Base-by-base conservation (phyloP, 1,284 basidiomycete species). In the Xanthoconium separans region DNA sequence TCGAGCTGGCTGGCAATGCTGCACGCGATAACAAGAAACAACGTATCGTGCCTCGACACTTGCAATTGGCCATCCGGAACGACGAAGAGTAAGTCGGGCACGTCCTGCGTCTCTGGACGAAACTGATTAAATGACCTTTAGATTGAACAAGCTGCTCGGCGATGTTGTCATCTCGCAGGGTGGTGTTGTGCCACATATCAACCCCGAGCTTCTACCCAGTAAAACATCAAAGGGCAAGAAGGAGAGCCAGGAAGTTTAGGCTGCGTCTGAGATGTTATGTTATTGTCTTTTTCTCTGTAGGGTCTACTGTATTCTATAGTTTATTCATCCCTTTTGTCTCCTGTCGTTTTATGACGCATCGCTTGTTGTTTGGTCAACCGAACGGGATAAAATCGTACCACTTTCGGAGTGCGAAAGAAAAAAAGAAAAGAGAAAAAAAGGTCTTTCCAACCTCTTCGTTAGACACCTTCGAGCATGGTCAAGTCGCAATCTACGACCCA, bases 11-110 rank as follows among this genome's bases (percentile, higher is more conserved):
- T 57, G 87, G 87, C 56, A 88, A 88, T 70, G 87, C 85, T 54
- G 80, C 78, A 20, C 77, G 81, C 42, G 80, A 83, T 65, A 84
- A 85, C 77, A 85, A 84, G 64, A 86, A 93, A 76, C 89, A 90
- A 59, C 91, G 91, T 85, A 84, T 94, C 70, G 89, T 93, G 36
- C 91, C 92, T 58, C 87, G 92, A 74, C 92, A 94, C 74, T 75
- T 94, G 43, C 91, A 93, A 75, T 82, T 94, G 63, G 92, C 92
- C 63, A 92, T 95, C 74, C 82, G 91, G 62, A 92, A 92, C 72
- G 89, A 92, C 63, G 89, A 92, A 70, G 89, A 91, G 84, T 83
- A 58, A 55, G 79, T 72, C n/a, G 66, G 2, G 22, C 63, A 65
- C 64, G 61, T n/a, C 37, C 6, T 27, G 7, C 1, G n/a, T 20